phyloP scores from a whole-genome alignment of 2,329 filamentous ascomycete genomes.

The Trichoderma asperellum region DNA sequence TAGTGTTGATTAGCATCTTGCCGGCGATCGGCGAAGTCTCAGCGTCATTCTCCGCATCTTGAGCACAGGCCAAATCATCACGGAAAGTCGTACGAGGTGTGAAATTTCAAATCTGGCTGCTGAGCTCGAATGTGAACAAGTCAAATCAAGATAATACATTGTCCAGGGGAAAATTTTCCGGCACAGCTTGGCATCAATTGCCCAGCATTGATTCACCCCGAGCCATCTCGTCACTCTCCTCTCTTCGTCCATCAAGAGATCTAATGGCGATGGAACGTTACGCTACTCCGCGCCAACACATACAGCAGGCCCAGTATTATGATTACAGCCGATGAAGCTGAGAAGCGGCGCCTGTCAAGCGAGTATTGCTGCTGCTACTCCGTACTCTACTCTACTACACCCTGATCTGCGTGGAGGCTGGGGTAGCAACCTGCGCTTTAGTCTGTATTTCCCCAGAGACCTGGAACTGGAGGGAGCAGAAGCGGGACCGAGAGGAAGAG shows the following conservation, averaged over 20 bases:
- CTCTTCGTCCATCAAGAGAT: slow-evolving; percentile 3
- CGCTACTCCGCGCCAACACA: slow-evolving; percentile 23
- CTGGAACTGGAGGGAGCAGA: slow-evolving; percentile 5
- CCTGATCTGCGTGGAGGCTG: slow-evolving; percentile 7
- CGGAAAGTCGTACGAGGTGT: neutral
- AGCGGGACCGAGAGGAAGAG: neutral
- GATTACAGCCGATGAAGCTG: slow-evolving; percentile 10
- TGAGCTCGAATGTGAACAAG: neutral
- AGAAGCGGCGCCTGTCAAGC: slow-evolving; percentile 4
- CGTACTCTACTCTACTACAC: neutral
- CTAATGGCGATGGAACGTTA: slow-evolving; percentile 27
- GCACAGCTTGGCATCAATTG: neutral
- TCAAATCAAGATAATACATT: neutral
- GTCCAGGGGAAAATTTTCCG: neutral
- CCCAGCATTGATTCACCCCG: slow-evolving; percentile 3
- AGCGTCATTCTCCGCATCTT: slow-evolving; percentile 20
- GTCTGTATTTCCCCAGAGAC: neutral
- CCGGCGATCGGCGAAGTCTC: slow-evolving; percentile 10
- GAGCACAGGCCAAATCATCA: neutral
- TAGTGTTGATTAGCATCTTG: slow-evolving; percentile 15
- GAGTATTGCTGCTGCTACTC: neutral
- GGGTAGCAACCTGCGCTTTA: neutral
- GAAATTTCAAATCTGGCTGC: neutral
- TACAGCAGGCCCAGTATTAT: neutral
- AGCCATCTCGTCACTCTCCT: neutral